Conservation (phyloP, 2,329 filamentous ascomycete genomes). For the Furcasterigmium furcatum region DNA sequence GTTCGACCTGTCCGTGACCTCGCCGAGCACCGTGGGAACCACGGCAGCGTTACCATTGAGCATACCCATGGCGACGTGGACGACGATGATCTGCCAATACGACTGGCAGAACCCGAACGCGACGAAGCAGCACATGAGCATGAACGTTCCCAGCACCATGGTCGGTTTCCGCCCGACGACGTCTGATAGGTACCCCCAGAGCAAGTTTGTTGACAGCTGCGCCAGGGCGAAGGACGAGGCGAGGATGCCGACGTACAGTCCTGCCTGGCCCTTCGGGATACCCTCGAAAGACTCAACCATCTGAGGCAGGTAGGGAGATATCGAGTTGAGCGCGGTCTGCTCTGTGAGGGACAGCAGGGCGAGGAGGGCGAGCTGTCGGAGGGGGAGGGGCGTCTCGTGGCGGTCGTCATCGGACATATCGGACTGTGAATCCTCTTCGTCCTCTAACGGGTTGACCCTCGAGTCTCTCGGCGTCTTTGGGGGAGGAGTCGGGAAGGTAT, state of each 20-base stretch:
- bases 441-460: constrained; percentile 29
- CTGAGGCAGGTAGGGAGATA: constrained; percentile 88
- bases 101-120: constrained; percentile 83
- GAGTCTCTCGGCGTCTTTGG: constrained; percentile 59
- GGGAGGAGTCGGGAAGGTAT: constrained; percentile 76
- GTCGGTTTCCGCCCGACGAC: constrained; percentile 78
- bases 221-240: constrained; percentile 90
- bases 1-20: constrained; percentile 93
- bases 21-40: constrained; percentile 88
- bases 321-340: constrained; percentile 95
- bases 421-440: constrained; percentile 15
- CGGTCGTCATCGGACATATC: constrained; percentile 27
- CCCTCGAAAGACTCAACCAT: constrained; percentile 88
- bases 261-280: constrained; percentile 67
- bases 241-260: constrained; percentile 85
- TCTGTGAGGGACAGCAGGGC: constrained; percentile 88
- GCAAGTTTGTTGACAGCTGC: constrained; percentile 87
- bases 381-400: constrained; percentile 72
- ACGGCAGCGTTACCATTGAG: constrained; percentile 95
- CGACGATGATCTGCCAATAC: constrained; percentile 79
- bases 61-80: constrained; percentile 87
- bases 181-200: constrained; percentile 85
- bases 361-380: constrained; percentile 77
- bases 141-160: constrained; percentile 75
- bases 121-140: constrained; percentile 77